phyloP scores from a whole-genome alignment of 805 yeast genomes.

The Scheffersomyces coipomensis region DNA sequence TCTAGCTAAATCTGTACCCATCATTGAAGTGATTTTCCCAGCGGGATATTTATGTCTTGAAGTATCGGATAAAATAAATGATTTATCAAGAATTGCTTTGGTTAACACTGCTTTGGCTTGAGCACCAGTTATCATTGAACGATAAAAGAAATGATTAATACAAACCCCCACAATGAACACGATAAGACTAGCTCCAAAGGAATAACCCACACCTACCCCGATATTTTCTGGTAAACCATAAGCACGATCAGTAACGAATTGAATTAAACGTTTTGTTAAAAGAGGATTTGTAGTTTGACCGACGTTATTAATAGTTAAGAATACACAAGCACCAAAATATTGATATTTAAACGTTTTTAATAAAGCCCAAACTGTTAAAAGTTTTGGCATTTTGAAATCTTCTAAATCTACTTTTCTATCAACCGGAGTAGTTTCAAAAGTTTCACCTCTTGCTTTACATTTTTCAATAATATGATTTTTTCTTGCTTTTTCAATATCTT shows the following conservation, averaged over 20 bases:
- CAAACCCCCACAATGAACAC: slow-evolving; percentile 28
- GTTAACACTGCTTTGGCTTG: slow-evolving; percentile 69
- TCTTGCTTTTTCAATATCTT: slow-evolving; percentile 19
- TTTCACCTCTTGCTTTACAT: slow-evolving; percentile 24
- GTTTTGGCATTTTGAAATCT: slow-evolving; percentile 28
- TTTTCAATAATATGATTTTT: slow-evolving; percentile 21
- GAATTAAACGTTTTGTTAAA: slow-evolving; percentile 34
- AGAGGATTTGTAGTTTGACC: slow-evolving; percentile 32
- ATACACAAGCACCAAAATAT: slow-evolving; percentile 29
- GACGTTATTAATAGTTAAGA: slow-evolving; percentile 21
- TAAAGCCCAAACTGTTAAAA: slow-evolving; percentile 19
- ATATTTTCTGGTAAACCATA: slow-evolving; percentile 19
- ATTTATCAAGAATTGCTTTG: slow-evolving; percentile 66
- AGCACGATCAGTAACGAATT: slow-evolving; percentile 28
- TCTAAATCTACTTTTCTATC: slow-evolving; percentile 23
- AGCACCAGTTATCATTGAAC: slow-evolving; percentile 63
- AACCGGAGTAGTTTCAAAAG: slow-evolving; percentile 18
- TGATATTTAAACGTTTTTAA: slow-evolving; percentile 29
- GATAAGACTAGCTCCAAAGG: slow-evolving; percentile 34
- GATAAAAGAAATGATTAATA: slow-evolving; percentile 64
- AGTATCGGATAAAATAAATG: slow-evolving; percentile 57
- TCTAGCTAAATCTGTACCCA: slow-evolving; percentile 81
- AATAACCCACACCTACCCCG: slow-evolving; percentile 42
- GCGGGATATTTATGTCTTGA: slow-evolving; percentile 62
- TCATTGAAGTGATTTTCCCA: slow-evolving; percentile 70